Base-by-base conservation (phyloP, 306 rosid genomes). In the Fagus crenata region DNA sequence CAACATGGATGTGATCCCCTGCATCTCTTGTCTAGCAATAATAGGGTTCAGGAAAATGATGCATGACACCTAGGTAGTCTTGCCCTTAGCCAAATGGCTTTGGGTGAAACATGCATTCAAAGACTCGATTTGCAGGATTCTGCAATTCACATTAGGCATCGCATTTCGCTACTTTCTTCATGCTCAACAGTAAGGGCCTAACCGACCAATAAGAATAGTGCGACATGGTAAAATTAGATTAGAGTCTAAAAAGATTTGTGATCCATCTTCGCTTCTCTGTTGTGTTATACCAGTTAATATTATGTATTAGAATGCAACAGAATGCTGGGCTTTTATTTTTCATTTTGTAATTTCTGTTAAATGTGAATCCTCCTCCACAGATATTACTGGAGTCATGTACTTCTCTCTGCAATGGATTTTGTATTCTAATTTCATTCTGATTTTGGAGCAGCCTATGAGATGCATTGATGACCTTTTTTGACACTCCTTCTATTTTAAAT, bases 401-500 rank as follows among this genome's bases (percentile, higher is more conserved):
- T 65, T 65, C 5, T 37, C 18, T 65, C 31, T 65, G 71, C 71
- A 6, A 65, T 65, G 17, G 14, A 6, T 39, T 28, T 65, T 17
- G 15, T 65, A n/a, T 37, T 8, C 15, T 7, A 7, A 39, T 13
- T 6, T 39, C 42, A 8, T 40, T 28, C 9, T 17, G 2, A 55
- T 42, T 55, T 15, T 73, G 54, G 78, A 67, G 18, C 71, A 14
- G 56, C 6, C 6, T 6, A 46, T 72, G 78, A 28, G 18, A 73
- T 56, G 11, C 41, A 28, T 31, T 56, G 12, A 1, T 46, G 68
- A 28, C 18, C 42, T 31, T 63, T 32, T 80, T 46, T 54, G 2
- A 64, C 54, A 49, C 37, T 60, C 12, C 4, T 43, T 42, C 22
- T 41, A 78, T 46, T 82, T 36, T 76, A 17, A 69, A 82, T 73